Evolutionary conservation across 108 stramenopile genomes (phyloP), one percentile per base, ranked within the genome.

Genomic region (Fistulifera pelliculosa): DNA sequence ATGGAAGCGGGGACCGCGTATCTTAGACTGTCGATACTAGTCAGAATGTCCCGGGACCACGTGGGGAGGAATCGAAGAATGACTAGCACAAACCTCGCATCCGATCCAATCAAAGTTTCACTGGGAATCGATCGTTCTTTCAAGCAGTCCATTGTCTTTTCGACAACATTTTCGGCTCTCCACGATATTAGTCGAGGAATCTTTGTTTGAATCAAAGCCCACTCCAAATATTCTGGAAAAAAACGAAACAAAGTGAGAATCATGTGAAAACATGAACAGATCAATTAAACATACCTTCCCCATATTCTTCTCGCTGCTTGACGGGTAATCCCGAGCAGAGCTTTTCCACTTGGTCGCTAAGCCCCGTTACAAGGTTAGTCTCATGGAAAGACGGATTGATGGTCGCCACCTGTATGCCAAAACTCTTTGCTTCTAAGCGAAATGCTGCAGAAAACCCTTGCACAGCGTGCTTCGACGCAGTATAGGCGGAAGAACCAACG

Each of bases 351-450:
- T 11, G 25, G 24, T 24, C 40, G 2, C 38, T 41, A 11, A 45
- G 60, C 0, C 52, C 49, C 31, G 45, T 51, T 15, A 62, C 58
- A 41, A 79, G 28, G 0, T 65, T 66, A 27, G 77, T 79, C 19
- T 39, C 17, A 44, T 74, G 73, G 28, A 79, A 71, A 49, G 61
- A 51, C 7, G 77, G 77, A 48, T 74, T 74, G 38, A 74, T 43
- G 3, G 69, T 61, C 1, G 52, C 38, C 3, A 79, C 77, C 8
- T 67, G 48, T 16, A 76, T 55, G 14, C 64, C 68, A 53, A 62
- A 81, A 8, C 27, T 27, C 22, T 41, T 35, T 43, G 76, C 11
- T 40, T 81, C 80, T 27, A 58, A 15, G 1, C 75, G 55, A 13
- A 81, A 45, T 11, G 31, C 24, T 41, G 58, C 41, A 18, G 69